Evolutionary conservation across 2,329 filamentous ascomycete genomes (phyloP).

Genomic region (Cadophora luteo-olivacea): DNA sequence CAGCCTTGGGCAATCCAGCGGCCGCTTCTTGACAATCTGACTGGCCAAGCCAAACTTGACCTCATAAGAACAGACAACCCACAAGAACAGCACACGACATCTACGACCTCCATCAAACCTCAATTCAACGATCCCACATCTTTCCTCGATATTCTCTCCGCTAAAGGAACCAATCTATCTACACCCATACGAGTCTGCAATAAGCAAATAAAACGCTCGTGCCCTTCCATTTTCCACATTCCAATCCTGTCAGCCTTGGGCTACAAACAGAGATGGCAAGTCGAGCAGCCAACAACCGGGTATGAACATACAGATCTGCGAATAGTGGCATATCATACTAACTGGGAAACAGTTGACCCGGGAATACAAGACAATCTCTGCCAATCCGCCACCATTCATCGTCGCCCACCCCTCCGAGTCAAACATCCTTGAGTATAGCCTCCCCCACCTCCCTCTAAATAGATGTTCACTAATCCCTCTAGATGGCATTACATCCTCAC

Average conservation of each 20-base stretch:
- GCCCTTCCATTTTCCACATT: not conserved
- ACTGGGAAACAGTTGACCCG: conserved; percentile 57
- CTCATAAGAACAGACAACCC: not conserved
- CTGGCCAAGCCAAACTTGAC: too few relatives aligned
- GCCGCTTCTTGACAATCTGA: not conserved
- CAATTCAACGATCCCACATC: not conserved
- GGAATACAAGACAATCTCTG: conserved; percentile 69
- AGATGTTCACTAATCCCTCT: conserved; percentile 29
- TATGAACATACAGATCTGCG: conserved; percentile 48
- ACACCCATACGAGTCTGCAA: not conserved
- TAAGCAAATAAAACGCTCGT: not conserved
- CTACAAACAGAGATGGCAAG: conserved; percentile 62
- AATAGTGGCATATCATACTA: conserved; percentile 50
- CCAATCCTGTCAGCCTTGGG: conserved; percentile 13
- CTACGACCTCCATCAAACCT: not conserved
- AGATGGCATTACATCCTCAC: conserved; percentile 97
- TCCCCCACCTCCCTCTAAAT: conserved; percentile 10
- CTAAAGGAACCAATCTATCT: not conserved
- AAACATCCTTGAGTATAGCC: conserved; percentile 83
- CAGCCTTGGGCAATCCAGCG: conserved; percentile 3
- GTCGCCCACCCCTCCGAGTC: conserved; percentile 86
- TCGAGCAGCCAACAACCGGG: conserved; percentile 75
- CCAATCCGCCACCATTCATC: conserved; percentile 88
- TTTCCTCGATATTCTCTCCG: not conserved
- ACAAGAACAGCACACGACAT: not conserved